Base-by-base conservation (phyloP, 495 filamentous ascomycete genomes). In the Aspergillus haitiensis region DNA sequence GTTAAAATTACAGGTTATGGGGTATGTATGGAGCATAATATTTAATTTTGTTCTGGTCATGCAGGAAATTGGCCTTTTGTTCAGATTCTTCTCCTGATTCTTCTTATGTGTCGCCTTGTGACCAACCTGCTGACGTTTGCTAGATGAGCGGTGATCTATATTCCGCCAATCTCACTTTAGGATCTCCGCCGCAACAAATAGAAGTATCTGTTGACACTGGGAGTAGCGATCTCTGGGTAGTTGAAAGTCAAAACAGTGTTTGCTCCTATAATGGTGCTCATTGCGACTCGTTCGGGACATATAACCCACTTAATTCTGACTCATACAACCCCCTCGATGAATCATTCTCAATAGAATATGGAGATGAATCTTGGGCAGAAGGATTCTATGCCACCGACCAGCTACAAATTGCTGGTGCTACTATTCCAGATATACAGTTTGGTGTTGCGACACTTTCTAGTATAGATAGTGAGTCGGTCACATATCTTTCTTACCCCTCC, bases 341-440 rank as follows among this genome's bases (percentile, higher is more conserved):
- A 60, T 78, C 82, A 39, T 95, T 96, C 75, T 84, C 89, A 64
- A 93, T 93, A 47, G 83, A 83, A 12, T 97, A 96, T 66, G 86
- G 88, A 44, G 89, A 92, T 70, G 85, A 86, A 35, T 85, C 85
- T 4, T 85, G 82, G 36, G 86, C 89, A 2, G 66, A 67, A 2
- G 92, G 92, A 15, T 87, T 89, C 66, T 96, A 93, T 72, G 88
- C 84, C 15, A 86, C 81, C 5, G 92, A 96, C 68, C 87, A 82
- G 5, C 70, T 97, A 59, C 67, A 67, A 7, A 79, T 97, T 61
- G 89, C 84, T 2, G 78, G 77, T 16, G 72, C 76, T 18, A 80
- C 63, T 34, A 67, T 97, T 36, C 71, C 79, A 12, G 66, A 77
- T 31, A 72, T 91, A 39, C 87, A 93, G 68, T 90, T 95, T 69